Base-by-base conservation (phyloP, 2,329 filamentous ascomycete genomes). In the Colletotrichum neosansevieriae region DNA sequence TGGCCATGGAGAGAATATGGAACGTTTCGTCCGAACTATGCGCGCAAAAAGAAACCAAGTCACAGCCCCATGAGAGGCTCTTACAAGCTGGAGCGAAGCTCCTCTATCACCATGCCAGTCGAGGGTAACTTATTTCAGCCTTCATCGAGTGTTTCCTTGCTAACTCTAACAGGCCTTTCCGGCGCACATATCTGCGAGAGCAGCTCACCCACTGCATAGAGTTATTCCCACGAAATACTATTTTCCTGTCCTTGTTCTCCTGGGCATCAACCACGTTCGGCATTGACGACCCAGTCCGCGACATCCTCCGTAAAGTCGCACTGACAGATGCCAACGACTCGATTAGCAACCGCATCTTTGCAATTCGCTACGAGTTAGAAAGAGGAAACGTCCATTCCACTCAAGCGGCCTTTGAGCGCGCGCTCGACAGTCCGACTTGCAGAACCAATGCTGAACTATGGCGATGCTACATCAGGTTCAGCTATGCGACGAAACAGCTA, bases 251-350 rank as follows among this genome's bases (percentile, higher is more conserved):
- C 1, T 80, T 96, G 0, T 91, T 91, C 71, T 86, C 89, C n/a
- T 92, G 90, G 83, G 90, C 92, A 70, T 91, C 95, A 75, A 84
- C 88, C 2, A 88, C 90, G 7, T 88, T 93, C 49, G 87, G 90
- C 24, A 85, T 96, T 61, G 88, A 94, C 70, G 92, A 97, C 72
- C 91, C 93, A 17, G 88, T 97, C 19, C 89, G 92, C n/a, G 83
- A 86, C 6, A 79, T 92, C 9, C 81, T 94, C 11, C 79, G 85
- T 19, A 83, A 84, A 75, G 85, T 85, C 74, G 78, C 88, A 0
- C 77, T 86, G 2, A 71, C 76, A 6, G 72, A 75, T 15, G 57
- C 67, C 6, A 76, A 82, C 58, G 84, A 86, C 73, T 79, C 79
- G 45, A 70, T 84, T 12, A 77, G 77, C 70, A 83, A 77, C 70